Evolutionary conservation across 495 filamentous ascomycete genomes (phyloP).

Genomic region (Copromyces sp.): DNA sequence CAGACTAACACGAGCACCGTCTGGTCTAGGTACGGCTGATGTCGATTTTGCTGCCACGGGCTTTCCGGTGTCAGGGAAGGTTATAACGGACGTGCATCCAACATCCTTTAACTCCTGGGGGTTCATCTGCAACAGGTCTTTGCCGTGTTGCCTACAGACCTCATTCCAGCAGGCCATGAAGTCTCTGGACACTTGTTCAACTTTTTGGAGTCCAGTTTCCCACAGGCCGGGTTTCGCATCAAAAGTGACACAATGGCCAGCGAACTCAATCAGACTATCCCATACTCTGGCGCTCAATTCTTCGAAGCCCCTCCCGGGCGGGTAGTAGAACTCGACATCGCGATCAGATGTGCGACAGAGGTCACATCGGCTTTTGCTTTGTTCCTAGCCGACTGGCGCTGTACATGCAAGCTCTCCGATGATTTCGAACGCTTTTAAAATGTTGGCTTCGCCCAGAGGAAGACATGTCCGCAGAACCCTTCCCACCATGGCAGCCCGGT

Average conservation of each 20-base stretch:
- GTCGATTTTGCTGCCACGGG: background rate
- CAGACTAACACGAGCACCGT: background rate
- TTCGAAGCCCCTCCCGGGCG: background rate
- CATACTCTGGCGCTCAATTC: background rate
- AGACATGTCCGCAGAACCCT: background rate
- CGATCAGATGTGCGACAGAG: background rate
- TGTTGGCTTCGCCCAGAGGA: background rate
- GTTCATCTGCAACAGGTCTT: background rate
- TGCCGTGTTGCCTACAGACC: background rate
- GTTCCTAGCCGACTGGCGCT: background rate
- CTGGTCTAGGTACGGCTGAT: background rate
- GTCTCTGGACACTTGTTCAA: background rate
- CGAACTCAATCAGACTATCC: background rate
- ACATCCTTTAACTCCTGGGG: background rate
- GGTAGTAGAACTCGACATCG: background rate
- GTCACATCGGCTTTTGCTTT: background rate
- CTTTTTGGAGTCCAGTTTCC: background rate
- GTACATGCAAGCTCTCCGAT: background rate
- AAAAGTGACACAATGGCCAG: background rate
- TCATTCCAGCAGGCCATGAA: background rate
- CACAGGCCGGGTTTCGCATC: background rate
- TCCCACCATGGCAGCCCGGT: background rate
- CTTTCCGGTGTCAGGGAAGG: background rate
- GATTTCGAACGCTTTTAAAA: background rate
- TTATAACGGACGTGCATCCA: background rate